These are phyloP conservation scores for Coemansia sp. DNA, from an alignment of 192 early-diverging fungal genomes.

Conservation along the genomic window DNA sequence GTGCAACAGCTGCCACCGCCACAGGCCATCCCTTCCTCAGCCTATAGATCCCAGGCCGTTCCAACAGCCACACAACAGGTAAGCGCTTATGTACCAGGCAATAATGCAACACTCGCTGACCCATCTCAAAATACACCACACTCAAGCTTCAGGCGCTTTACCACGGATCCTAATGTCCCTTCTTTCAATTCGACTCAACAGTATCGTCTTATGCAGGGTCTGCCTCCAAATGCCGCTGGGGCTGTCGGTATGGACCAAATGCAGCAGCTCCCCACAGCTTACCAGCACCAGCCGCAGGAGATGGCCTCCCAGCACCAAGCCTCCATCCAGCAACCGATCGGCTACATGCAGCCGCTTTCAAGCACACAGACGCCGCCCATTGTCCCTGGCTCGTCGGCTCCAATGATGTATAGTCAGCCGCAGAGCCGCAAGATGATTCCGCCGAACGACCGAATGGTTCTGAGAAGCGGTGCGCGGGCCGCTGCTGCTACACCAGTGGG, in stretches of 20 bases:
- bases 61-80: conserved; percentile 49
- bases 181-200: conserved; percentile 42
- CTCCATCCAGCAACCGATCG: conserved; percentile 22
- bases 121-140: conserved; percentile 19
- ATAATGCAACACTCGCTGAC: conserved; percentile 22
- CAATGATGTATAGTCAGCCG: conserved; percentile 42
- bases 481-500: conserved; percentile 13
- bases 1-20: conserved; percentile 31
- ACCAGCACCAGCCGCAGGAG: conserved; percentile 41
- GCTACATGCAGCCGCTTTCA: conserved; percentile 34
- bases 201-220: conserved; percentile 47
- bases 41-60: conserved; percentile 47
- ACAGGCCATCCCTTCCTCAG: conserved; percentile 34
- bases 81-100: conserved; percentile 44
- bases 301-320: conserved; percentile 34
- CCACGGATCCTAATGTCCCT: conserved; percentile 30
- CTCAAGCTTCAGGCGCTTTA: conserved; percentile 54
- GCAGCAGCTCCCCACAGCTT: conserved; percentile 30
- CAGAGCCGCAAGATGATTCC: conserved; percentile 32
- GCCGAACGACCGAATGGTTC: conserved; percentile 44
- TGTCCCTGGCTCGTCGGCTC: conserved; percentile 27
- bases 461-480: conserved; percentile 47
- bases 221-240: conserved; percentile 35
- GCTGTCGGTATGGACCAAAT: conserved; percentile 32
- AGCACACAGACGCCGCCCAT: conserved; percentile 27